Percentiles rank a stretch among this genome's conserved stretches.
Conservation (phyloP, 2,329 filamentous ascomycete species). For the Hypoxylon sp. region DNA sequence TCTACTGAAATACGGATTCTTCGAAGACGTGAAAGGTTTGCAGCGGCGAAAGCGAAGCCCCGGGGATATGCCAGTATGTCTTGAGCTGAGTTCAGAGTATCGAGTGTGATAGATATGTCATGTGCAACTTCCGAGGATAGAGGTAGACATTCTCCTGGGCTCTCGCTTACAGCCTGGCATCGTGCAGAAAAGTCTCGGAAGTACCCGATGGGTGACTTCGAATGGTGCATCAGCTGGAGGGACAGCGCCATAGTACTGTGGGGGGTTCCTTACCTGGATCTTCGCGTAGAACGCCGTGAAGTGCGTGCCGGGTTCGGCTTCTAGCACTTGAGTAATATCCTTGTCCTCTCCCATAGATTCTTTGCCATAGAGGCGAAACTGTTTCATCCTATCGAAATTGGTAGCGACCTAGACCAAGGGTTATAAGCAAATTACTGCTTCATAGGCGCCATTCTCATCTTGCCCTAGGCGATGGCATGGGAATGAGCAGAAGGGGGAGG, state of each 20-base stretch:
- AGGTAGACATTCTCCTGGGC: not conserved
- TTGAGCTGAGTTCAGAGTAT: conserved; percentile 26
- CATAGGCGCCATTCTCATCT: not conserved
- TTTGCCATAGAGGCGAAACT: conserved; percentile 28
- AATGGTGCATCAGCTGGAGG: conserved; percentile 6
- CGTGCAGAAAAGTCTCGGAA: conserved; percentile 31
- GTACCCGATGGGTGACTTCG: conserved; percentile 22
- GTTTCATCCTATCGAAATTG: conserved; percentile 29
- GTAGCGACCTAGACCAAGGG: conserved; percentile 28
- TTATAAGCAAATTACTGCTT: conserved; percentile 2
- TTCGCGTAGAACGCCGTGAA: conserved; percentile 37
- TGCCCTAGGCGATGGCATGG: not conserved
- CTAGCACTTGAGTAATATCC: conserved; percentile 11
- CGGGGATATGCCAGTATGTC: conserved; percentile 34
- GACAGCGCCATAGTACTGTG: not conserved
- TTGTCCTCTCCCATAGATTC: conserved; percentile 1
- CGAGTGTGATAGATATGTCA: conserved; percentile 24
- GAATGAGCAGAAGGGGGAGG: not conserved
- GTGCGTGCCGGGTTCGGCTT: conserved; percentile 21
- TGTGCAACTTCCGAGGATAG: conserved; percentile 5
- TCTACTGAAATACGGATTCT: conserved; percentile 42
- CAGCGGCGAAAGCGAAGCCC: conserved; percentile 40
- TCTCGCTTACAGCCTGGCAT: conserved; percentile 1
- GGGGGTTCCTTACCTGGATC: conserved; percentile 26
- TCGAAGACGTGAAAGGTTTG: conserved; percentile 33